These are phyloP conservation scores for Malus hybrid DNA, from an alignment of 331 rosid genomes.

Conservation along the genomic window DNA sequence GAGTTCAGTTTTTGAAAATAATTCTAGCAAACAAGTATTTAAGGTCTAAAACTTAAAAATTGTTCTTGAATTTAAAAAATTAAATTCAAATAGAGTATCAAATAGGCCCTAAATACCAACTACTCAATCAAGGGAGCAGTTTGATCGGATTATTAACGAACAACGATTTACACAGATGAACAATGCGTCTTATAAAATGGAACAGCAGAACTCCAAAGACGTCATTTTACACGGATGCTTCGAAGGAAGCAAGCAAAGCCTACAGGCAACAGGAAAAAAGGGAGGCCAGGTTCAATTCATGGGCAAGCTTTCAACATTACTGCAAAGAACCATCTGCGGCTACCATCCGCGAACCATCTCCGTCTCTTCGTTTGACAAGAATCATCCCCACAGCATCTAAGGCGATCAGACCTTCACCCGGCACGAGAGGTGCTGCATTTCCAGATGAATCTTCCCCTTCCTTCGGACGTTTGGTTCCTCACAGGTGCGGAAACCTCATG, in stretches of 20 bases:
- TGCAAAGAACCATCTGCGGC: neutral
- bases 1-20: too few relatives aligned
- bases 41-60: too few relatives aligned
- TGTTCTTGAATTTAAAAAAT: too few relatives aligned
- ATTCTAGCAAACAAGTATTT: too few relatives aligned
- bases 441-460: neutral
- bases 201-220: neutral
- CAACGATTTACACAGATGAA: neutral
- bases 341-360: neutral
- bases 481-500: neutral
- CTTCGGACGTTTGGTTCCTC: neutral
- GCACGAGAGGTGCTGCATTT: neutral
- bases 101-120: neutral
- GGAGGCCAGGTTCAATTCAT: neutral
- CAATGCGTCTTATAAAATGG: neutral
- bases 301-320: neutral
- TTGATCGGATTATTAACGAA: neutral
- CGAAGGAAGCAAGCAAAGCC: neutral
- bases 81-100: too few relatives aligned
- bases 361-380: neutral
- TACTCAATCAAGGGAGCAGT: neutral
- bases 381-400: neutral
- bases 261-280: neutral
- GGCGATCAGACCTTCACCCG: neutral
- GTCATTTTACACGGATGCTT: neutral